phyloP scores from a whole-genome alignment of 495 filamentous ascomycete species.

The Recurvomyces mirabilis region DNA sequence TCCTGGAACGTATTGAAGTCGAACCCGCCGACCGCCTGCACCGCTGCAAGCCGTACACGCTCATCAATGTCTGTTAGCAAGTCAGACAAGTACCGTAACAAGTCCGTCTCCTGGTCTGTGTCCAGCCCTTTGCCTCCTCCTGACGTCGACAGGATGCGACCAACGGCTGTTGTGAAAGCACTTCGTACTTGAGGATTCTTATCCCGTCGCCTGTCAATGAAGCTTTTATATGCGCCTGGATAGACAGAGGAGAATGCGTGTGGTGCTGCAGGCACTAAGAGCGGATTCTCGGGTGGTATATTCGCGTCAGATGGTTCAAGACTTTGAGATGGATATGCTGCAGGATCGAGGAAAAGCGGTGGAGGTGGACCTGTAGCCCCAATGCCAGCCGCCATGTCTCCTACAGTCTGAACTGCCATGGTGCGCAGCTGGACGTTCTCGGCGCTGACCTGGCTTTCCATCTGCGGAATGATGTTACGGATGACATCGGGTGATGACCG shows the following conservation, averaged over 20 bases:
- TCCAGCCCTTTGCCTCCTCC: conserved; percentile 77
- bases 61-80: conserved; percentile 86
- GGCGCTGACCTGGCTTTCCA: conserved; percentile 83
- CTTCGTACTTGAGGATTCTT: conserved; percentile 69
- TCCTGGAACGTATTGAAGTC: conserved; percentile 64
- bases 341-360: conserved; percentile 59
- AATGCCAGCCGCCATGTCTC: conserved; percentile 85
- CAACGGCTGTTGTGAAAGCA: conserved; percentile 74
- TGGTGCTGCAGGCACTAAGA: conserved; percentile 67
- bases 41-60: conserved; percentile 75
- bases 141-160: conserved; percentile 69
- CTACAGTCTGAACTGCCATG: conserved; percentile 83
- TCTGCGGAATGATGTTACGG: conserved; percentile 83
- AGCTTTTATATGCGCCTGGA: conserved; percentile 63
- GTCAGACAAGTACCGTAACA: conserved; percentile 60
- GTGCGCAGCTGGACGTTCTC: conserved; percentile 79
- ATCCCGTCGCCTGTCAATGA: conserved; percentile 72
- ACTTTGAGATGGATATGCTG: conserved; percentile 64
- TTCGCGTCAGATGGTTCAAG: conserved; percentile 46
- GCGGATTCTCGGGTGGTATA: conserved; percentile 47
- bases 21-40: conserved; percentile 68
- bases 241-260: conserved; percentile 77
- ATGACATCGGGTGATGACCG: conserved; percentile 78
- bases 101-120: conserved; percentile 56
- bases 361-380: conserved; percentile 78